Evolutionary conservation across 768 basidiomycete species (phyloP).

Genomic region (Collybia sp.): DNA sequence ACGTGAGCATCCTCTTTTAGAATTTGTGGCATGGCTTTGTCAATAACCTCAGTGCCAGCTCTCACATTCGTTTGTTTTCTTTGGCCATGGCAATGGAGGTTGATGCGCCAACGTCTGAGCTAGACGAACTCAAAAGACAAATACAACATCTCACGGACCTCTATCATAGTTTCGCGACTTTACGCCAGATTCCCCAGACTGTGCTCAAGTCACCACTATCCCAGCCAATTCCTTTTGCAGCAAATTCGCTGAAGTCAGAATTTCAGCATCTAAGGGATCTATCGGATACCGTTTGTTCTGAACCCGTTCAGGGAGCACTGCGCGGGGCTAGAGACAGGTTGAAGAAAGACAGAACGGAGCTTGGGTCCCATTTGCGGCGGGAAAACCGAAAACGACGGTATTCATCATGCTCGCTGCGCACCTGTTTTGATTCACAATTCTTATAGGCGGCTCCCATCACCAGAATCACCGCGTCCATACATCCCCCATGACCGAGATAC

Average conservation of each 20-base stretch:
- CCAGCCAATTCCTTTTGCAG: conserved; percentile 12
- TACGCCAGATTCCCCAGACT: conserved; percentile 41
- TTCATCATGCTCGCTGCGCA: conserved; percentile 2
- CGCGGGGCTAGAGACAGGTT: conserved; percentile 51
- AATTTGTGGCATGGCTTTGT: too few relatives aligned
- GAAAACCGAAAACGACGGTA: conserved; percentile 57
- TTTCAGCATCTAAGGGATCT: conserved; percentile 46
- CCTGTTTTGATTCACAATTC: neutral
- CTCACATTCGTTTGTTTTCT: neutral
- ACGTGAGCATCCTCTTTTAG: too few relatives aligned
- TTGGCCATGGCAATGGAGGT: too few relatives aligned
- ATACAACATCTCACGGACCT: conserved; percentile 44
- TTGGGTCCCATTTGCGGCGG: conserved; percentile 40
- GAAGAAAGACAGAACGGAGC: conserved; percentile 42
- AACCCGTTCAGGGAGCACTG: conserved; percentile 56
- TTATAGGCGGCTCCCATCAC: conserved; percentile 44
- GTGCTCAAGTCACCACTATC: conserved; percentile 36
- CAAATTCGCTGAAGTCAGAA: conserved; percentile 22
- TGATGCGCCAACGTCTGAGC: too few relatives aligned
- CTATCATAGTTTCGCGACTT: conserved; percentile 33
- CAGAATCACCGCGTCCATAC: conserved; percentile 60
- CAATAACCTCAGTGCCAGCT: too few relatives aligned
- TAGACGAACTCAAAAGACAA: conserved; percentile 28
- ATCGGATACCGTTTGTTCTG: conserved; percentile 41
- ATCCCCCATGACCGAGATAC: conserved; percentile 34